Evolutionary conservation across 306 rosid species (phyloP).

Genomic region (Rosa multiflora): DNA sequence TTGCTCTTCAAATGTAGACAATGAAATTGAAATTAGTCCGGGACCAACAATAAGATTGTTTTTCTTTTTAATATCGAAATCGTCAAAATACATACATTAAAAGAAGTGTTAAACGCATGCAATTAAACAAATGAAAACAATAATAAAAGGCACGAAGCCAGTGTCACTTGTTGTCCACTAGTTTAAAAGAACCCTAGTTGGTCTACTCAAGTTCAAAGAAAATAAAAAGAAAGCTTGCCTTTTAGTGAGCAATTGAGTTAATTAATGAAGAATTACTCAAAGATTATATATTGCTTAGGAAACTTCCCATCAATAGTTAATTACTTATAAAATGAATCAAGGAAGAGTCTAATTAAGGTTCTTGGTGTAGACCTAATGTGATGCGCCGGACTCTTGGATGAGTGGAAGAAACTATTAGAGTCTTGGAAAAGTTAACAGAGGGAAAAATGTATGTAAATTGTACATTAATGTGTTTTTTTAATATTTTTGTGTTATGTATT

Average conservation of each 20-base stretch:
- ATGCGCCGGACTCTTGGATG: too few species aligned
- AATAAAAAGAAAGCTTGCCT: not conserved
- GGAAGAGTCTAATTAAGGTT: too few species aligned
- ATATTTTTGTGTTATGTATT: too few species aligned
- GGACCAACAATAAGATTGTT: not conserved
- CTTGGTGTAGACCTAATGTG: not conserved
- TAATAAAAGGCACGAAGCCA: not conserved
- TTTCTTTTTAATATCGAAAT: not conserved
- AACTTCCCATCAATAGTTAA: not conserved
- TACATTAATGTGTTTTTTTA: too few species aligned
- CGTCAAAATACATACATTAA: slow-evolving; percentile 27
- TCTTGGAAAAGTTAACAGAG: too few species aligned
- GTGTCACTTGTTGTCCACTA: slow-evolving; percentile 12
- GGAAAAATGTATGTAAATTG: too few species aligned
- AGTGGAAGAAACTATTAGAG: too few species aligned
- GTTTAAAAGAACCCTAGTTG: not conserved
- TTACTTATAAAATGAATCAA: too few species aligned
- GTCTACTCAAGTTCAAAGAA: not conserved
- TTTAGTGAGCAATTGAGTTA: not conserved
- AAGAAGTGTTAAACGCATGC: slow-evolving; percentile 44
- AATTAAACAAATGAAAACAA: slow-evolving; percentile 19
- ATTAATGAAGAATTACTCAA: not conserved
- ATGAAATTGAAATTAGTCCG: not conserved
- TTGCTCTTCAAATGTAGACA: not conserved
- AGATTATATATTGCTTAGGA: not conserved